Base-by-base conservation (phyloP, 495 filamentous ascomycete species). In the Aspergillus asperescens region DNA sequence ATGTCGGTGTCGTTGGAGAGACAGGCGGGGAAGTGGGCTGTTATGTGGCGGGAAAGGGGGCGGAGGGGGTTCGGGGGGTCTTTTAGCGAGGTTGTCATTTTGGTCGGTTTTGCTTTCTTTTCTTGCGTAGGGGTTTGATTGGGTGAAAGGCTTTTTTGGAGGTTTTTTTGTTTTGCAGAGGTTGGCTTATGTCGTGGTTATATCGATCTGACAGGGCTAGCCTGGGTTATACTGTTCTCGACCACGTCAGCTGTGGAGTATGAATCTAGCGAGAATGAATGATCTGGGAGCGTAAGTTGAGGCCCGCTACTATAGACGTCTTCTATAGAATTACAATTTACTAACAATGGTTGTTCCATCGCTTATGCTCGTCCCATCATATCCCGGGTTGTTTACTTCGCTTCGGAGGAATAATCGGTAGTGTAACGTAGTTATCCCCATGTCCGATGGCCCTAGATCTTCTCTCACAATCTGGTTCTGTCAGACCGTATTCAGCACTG, bases 391-490 rank as follows among this genome's bases (percentile, higher is more conserved):
- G 13, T 18, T 5, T 9, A 5, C 4, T 27, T 18, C 29, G 32
- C 18, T 22, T 46, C 16, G 48, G 20, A 7, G 80, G 78, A 53
- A 85, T 80, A 22, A 82, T 61, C 3, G 81, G 81, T 43, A 85
- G 56, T 1, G 65, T 73, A 20, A 85, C 70, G 55, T 75, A 29
- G 20, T 45, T 48, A 41, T 24, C 19, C 23, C 13, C n/a, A n/a
- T n/a, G n/a, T n/a, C n/a, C n/a, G n/a, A n/a, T n/a, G n/a, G n/a
- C n/a, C n/a, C n/a, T n/a, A n/a, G n/a, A n/a, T n/a, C n/a, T n/a
- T n/a, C n/a, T n/a, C 42, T 28, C 13, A 5, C 2, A 29, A 28
- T 12, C n/a, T n/a, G n/a, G n/a, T n/a, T n/a, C n/a, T n/a, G n/a
- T n/a, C n/a, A n/a, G n/a, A n/a, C n/a, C n/a, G n/a, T n/a, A n/a